Percentiles rank a stretch among this genome's conserved stretches.
These are phyloP conservation scores for Kazachstania sp. DNA, from an alignment of 1,139 yeast genomes.

Conservation along the genomic window DNA sequence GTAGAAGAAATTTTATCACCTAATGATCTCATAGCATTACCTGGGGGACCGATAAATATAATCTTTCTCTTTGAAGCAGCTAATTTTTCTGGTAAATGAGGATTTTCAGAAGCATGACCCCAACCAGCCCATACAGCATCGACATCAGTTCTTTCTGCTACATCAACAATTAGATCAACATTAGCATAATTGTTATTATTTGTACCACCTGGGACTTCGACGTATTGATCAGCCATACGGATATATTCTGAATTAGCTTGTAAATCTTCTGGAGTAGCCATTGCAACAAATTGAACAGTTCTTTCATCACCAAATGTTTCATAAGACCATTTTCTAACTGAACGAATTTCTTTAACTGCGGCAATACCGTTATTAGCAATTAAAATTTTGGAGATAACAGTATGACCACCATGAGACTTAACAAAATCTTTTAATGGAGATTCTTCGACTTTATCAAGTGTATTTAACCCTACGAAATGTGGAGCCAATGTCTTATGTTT, in stretches of 20 bases:
- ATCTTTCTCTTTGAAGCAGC: conserved; percentile 86
- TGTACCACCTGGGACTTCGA: conserved; percentile 98
- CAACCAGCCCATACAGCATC: conserved; percentile 99
- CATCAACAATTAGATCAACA: conserved; percentile 91
- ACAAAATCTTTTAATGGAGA: conserved; percentile 81
- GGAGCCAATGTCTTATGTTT: conserved; percentile 43
- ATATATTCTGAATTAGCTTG: conserved; percentile 96
- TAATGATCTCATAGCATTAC: conserved; percentile 96
- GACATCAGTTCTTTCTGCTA: conserved; percentile 92
- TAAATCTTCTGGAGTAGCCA: conserved; percentile 99
- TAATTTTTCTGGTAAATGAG: conserved; percentile 81
- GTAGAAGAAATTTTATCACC: conserved; percentile 98
- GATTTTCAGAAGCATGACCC: conserved; percentile 99
- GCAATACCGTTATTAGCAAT: conserved; percentile 99
- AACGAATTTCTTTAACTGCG: conserved; percentile 95
- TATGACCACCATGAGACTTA: conserved; percentile 81
- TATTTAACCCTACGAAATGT: conserved; percentile 72
- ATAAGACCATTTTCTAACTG: conserved; percentile 97
- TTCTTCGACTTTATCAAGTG: conserved; percentile 34
- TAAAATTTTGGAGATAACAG: conserved; percentile 78
- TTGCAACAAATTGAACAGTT: conserved; percentile 87
- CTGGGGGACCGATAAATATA: conserved; percentile 95
- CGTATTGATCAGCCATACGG: conserved; percentile 97
- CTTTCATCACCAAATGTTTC: conserved; percentile 95
- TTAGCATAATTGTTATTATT: conserved; percentile 97